Conservation (phyloP, 2,329 filamentous ascomycete species). For the Phialophora tarda region DNA sequence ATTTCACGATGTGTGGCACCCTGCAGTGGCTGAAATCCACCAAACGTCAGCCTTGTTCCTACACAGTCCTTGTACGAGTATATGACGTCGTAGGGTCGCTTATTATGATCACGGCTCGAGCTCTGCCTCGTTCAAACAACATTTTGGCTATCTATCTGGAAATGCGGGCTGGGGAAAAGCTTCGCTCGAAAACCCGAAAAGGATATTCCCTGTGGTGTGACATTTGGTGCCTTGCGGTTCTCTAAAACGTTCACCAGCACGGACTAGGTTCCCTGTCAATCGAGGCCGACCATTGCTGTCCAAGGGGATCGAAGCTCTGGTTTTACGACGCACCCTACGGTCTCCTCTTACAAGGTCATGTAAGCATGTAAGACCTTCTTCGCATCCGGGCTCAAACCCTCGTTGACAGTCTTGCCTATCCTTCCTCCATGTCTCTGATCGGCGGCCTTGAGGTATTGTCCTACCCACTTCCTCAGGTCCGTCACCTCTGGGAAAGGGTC, state of each 20-base stretch:
- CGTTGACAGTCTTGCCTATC: slow-evolving; percentile 72
- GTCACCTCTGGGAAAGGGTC: slow-evolving; percentile 90
- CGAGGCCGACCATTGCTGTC: neutral
- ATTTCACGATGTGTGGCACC: neutral
- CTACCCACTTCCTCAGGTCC: slow-evolving; percentile 81
- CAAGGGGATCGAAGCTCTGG: neutral
- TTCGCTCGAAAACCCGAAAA: neutral
- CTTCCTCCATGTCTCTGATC: slow-evolving; percentile 74
- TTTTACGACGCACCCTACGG: neutral
- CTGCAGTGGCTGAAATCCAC: neutral
- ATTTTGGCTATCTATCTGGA: neutral
- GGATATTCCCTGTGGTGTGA: neutral
- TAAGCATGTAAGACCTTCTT: slow-evolving; percentile 56
- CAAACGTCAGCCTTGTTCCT: neutral
- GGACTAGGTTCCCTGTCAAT: neutral
- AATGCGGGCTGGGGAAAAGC: neutral
- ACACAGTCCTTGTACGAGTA: neutral
- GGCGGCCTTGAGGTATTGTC: slow-evolving; percentile 75
- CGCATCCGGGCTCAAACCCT: slow-evolving; percentile 70
- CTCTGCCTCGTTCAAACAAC: neutral
- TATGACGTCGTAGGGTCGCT: no score
- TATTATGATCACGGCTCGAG: neutral
- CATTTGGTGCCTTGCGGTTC: neutral
- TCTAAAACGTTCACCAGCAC: neutral
- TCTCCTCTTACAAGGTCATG: slow-evolving; percentile 43